Conservation (phyloP, 441 rosid genomes). For the Bruguiera hainesii region DNA sequence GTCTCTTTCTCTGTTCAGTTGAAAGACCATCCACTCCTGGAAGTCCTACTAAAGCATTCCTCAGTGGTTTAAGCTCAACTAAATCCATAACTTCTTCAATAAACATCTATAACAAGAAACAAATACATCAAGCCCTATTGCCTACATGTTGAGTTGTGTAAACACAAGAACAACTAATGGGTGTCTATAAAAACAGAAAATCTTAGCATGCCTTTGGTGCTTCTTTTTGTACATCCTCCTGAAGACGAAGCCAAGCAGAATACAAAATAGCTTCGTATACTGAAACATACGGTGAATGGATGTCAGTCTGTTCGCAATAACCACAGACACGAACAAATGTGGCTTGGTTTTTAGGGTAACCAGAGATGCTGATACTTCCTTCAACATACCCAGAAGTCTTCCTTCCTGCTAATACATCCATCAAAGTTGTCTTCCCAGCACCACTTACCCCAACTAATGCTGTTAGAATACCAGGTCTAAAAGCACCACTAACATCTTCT, state of each 20-base stretch:
- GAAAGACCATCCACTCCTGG: conserved; percentile 72
- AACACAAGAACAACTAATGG: neutral
- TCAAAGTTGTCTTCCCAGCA: conserved; percentile 65
- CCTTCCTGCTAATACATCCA: conserved; percentile 49
- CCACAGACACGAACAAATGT: conserved; percentile 44
- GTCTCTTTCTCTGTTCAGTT: conserved; percentile 70
- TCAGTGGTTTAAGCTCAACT: neutral
- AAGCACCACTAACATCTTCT: conserved; percentile 69
- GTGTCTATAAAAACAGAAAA: conserved; percentile 15
- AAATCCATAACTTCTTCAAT: neutral
- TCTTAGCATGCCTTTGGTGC: conserved; percentile 37
- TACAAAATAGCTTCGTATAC: conserved; percentile 41
- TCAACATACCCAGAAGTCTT: conserved; percentile 44
- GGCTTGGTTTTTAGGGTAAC: conserved; percentile 43
- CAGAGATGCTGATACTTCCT: conserved; percentile 38
- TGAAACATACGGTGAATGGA: conserved; percentile 40
- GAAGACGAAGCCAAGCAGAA: conserved; percentile 50
- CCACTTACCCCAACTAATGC: conserved; percentile 93
- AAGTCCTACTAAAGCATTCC: conserved; percentile 59
- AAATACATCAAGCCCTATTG: neutral
- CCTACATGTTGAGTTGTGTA: neutral
- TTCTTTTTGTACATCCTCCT: conserved; percentile 28
- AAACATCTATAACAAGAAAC: neutral
- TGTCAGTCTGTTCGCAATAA: conserved; percentile 45
- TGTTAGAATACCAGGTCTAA: conserved; percentile 88